These are phyloP conservation scores for Monosporascus sp. DNA, from an alignment of 2,329 filamentous ascomycete genomes.

Conservation along the genomic window DNA sequence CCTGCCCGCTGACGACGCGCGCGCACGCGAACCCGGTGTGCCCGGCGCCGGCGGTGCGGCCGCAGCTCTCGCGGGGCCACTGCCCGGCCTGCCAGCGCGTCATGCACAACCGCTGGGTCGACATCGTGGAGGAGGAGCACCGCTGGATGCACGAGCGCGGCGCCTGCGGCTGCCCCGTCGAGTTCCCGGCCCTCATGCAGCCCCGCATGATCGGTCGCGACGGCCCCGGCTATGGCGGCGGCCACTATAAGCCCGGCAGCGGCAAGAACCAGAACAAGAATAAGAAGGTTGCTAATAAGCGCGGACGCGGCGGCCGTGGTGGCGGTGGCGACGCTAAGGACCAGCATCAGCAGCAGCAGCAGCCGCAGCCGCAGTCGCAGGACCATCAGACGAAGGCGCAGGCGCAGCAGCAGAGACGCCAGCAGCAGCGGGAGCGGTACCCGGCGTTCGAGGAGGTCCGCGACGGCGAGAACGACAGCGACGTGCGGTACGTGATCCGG, in stretches of 20 bases:
- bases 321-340: neutral
- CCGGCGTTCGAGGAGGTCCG: constrained; percentile 15
- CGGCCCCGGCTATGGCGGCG: neutral
- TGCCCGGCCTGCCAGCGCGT: constrained; percentile 34
- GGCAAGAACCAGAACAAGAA: neutral
- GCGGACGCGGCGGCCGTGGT: neutral
- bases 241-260: neutral
- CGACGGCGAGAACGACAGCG: constrained; percentile 6
- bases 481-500: constrained; percentile 22
- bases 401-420: neutral
- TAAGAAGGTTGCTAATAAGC: neutral
- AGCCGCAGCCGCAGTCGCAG: neutral
- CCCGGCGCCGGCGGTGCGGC: constrained; percentile 21
- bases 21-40: constrained; percentile 32
- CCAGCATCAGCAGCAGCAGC: neutral
- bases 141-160: constrained; percentile 41
- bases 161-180: constrained; percentile 32
- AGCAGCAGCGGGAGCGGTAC: neutral
- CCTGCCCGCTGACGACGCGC: constrained; percentile 39
- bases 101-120: constrained; percentile 33
- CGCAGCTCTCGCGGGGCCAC: constrained; percentile 28
- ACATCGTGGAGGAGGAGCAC: constrained; percentile 38
- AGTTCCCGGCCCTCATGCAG: constrained; percentile 31
- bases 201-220: constrained; percentile 25
- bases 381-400: neutral